Evolutionary conservation across 106 monocot species (phyloP).

Genomic region (Dendrobium huoshanense): DNA sequence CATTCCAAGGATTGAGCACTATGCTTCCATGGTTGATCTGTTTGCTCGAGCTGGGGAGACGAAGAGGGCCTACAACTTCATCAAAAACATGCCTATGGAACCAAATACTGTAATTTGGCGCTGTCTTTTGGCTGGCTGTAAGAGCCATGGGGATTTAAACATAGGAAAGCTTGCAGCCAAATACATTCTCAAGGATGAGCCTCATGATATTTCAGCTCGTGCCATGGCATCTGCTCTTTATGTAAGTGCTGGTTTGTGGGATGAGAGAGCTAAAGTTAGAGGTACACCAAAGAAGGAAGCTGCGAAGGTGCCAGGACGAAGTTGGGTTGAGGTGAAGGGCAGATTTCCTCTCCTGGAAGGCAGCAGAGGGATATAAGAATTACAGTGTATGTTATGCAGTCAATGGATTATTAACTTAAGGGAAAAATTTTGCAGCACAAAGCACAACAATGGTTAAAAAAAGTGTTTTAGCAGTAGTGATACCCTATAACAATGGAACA

Average conservation of each 20-base stretch:
- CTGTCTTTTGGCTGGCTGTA: conserved; percentile 25
- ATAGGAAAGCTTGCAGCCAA: conserved; percentile 19
- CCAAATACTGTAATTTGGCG: conserved; percentile 30
- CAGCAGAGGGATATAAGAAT: neutral
- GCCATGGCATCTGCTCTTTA: conserved; percentile 14
- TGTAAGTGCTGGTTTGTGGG: conserved; percentile 13
- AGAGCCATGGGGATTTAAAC: conserved; percentile 8
- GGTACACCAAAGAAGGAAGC: neutral
- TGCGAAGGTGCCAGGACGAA: conserved; percentile 21
- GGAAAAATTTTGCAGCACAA: too few relatives aligned
- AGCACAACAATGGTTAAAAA: too few relatives aligned
- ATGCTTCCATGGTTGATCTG: conserved; percentile 33
- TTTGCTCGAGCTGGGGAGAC: conserved; percentile 19
- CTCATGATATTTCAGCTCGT: conserved; percentile 14
- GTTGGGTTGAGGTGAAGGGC: conserved; percentile 5
- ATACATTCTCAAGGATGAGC: conserved; percentile 11
- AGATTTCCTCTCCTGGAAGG: neutral
- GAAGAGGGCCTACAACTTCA: conserved; percentile 17
- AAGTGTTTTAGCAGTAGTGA: too few relatives aligned
- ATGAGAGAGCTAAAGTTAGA: conserved; percentile 13
- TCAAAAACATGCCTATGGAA: conserved; percentile 24
- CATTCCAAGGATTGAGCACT: conserved; percentile 21
- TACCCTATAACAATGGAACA: too few relatives aligned
- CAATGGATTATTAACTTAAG: neutral
- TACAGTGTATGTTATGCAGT: neutral